Evolutionary conservation across 176 grass and related monocot species (phyloP).

Genomic region (Echinochloa phyllopogon): DNA sequence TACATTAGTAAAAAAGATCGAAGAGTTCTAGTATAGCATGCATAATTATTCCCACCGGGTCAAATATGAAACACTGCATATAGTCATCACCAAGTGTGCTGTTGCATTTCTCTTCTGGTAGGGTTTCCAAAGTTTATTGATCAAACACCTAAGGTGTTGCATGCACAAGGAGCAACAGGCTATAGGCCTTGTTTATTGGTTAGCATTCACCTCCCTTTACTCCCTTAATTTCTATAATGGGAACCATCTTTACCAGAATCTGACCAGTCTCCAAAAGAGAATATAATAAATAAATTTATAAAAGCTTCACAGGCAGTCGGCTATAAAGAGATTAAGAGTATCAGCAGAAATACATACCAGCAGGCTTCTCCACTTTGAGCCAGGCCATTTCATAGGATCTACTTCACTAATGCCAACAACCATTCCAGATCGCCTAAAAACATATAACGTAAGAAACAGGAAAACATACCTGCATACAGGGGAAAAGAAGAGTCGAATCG

Average conservation of each 20-base stretch:
- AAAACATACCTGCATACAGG: neutral
- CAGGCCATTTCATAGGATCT: slow-evolving; percentile 82
- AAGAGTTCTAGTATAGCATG: slow-evolving; percentile 12
- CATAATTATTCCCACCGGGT: too few relatives aligned
- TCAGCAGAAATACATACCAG: slow-evolving; percentile 55
- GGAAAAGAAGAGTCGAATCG: neutral
- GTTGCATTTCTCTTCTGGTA: neutral
- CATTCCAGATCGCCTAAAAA: slow-evolving; percentile 78
- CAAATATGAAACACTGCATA: neutral
- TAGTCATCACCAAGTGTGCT: neutral
- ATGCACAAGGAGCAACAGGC: neutral
- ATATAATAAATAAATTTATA: neutral
- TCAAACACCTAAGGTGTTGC: neutral
- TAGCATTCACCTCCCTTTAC: neutral
- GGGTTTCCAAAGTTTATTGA: neutral
- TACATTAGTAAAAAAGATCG: neutral
- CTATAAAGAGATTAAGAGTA: neutral
- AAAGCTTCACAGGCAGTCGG: neutral
- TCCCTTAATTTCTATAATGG: neutral
- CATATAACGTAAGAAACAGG: slow-evolving; percentile 28
- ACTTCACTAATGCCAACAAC: slow-evolving; percentile 77
- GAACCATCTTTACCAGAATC: neutral
- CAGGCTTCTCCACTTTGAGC: slow-evolving; percentile 96
- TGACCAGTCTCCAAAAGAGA: neutral
- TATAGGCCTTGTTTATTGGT: neutral